These are phyloP conservation scores for Drosera capensis DNA, from an alignment of 148 eudicot species.

Conservation along the genomic window DNA sequence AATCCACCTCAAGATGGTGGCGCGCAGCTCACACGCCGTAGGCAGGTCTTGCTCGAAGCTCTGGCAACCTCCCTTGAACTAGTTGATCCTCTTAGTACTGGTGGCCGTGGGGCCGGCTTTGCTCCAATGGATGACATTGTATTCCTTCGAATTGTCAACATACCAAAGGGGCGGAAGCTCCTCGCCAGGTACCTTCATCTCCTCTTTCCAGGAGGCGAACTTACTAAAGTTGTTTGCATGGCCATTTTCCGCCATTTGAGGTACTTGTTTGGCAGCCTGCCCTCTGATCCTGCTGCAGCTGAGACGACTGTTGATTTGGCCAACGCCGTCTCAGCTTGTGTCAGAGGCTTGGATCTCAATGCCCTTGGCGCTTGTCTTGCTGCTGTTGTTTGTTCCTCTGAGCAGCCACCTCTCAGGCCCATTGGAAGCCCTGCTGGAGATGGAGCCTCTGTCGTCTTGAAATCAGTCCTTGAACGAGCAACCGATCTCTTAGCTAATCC, in stretches of 20 bases:
- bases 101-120: conserved; percentile 22
- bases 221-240: conserved; percentile 64
- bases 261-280: conserved; percentile 56
- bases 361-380: conserved; percentile 88
- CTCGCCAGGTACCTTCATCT: conserved; percentile 51
- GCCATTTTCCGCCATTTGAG: conserved; percentile 88
- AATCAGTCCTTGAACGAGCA: conserved; percentile 63
- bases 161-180: conserved; percentile 81
- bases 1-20: conserved; percentile 74
- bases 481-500: conserved; percentile 54
- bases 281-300: conserved; percentile 32
- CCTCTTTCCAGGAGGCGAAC: conserved; percentile 56
- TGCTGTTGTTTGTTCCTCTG: conserved; percentile 73
- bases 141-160: conserved; percentile 55
- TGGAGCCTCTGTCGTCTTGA: conserved; percentile 60
- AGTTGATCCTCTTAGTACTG: conserved; percentile 62
- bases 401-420: conserved; percentile 82
- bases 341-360: conserved; percentile 64
- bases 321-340: conserved; percentile 29
- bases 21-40: conserved; percentile 45
- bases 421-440: conserved; percentile 72
- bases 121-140: conserved; percentile 57
- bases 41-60: conserved; percentile 67
- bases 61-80: conserved; percentile 79
- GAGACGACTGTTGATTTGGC: conserved; percentile 32